A percentile compares a stretch with the other conserved stretches of the same genome.
phyloP scores from a whole-genome alignment of 768 basidiomycete species.

The Cytidiella melzeri region DNA sequence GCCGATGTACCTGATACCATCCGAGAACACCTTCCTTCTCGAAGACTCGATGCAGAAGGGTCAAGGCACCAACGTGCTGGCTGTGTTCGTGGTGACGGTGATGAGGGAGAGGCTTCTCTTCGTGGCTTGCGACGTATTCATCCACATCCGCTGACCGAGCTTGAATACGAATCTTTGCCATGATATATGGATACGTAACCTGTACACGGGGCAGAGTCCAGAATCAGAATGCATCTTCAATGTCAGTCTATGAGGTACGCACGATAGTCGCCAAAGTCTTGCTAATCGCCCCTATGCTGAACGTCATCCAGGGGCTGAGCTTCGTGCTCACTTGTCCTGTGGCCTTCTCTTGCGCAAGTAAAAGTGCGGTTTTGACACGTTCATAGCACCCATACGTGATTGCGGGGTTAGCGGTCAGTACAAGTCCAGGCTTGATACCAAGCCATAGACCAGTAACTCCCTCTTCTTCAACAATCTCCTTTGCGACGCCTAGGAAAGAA shows the following conservation, averaged over 20 bases:
- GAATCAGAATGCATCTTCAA: background rate
- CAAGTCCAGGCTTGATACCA: conserved; percentile 85
- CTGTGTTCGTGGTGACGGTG: conserved; percentile 37
- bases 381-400: conserved; percentile 97
- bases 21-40: conserved; percentile 77
- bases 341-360: conserved; percentile 46
- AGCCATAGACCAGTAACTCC: conserved; percentile 88
- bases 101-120: conserved; percentile 32
- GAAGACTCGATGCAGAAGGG: conserved; percentile 67
- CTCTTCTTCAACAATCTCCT: conserved; percentile 85
- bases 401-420: conserved; percentile 95
- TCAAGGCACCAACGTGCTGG: conserved; percentile 68
- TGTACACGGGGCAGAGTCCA: conserved; percentile 22
- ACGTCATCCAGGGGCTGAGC: conserved; percentile 72
- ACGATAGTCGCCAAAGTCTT: conserved; percentile 96
- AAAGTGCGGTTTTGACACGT: conserved; percentile 71
- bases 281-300: conserved; percentile 84
- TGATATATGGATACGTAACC: conserved; percentile 95
- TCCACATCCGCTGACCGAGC: conserved; percentile 62
- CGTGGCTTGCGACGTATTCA: conserved; percentile 37
- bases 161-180: conserved; percentile 95
- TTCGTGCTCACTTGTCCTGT: conserved; percentile 39
- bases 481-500: conserved; percentile 73
- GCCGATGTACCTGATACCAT: conserved; percentile 94
- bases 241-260: conserved; percentile 25